Conservation (phyloP, 1,139 yeast species). For the Geotrichum citri-aurantii region DNA sequence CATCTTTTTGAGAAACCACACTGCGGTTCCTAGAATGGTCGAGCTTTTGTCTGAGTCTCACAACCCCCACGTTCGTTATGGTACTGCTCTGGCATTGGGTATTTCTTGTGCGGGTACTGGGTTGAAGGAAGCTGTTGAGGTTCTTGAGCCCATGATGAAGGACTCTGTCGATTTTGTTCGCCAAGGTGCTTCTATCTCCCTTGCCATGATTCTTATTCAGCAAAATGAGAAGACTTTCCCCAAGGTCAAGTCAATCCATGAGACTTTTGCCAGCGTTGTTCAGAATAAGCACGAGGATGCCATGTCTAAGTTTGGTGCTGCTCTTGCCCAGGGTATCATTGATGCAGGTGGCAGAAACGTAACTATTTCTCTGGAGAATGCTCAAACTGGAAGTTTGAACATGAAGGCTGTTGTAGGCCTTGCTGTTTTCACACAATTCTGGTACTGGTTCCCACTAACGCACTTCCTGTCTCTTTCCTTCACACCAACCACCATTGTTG, state of each 20-base stretch:
- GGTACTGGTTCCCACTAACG: slow-evolving; percentile 99
- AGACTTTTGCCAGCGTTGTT: slow-evolving; percentile 67
- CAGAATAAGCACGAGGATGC: slow-evolving; percentile 93
- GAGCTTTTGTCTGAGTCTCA: slow-evolving; percentile 90
- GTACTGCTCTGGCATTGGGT: slow-evolving; percentile 96
- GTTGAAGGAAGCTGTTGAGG: slow-evolving; percentile 80
- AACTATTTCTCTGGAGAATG: slow-evolving; percentile 84
- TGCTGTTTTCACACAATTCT: slow-evolving; percentile 82
- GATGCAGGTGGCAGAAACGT: slow-evolving; percentile 99
- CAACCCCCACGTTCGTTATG: slow-evolving; percentile 97
- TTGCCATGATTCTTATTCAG: slow-evolving; percentile 88
- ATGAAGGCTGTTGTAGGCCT: slow-evolving; percentile 89
- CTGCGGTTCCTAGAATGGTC: slow-evolving; percentile 92
- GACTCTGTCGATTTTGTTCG: slow-evolving; percentile 97
- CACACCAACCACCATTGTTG: slow-evolving; percentile 86
- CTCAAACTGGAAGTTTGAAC: slow-evolving; percentile 87
- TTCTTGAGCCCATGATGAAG: slow-evolving; percentile 84
- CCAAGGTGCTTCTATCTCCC: slow-evolving; percentile 93
- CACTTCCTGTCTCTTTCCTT: slow-evolving; percentile 90
- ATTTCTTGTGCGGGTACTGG: slow-evolving; percentile 97
- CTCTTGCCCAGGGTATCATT: slow-evolving; percentile 93
- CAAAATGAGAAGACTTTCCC: slow-evolving; percentile 84
- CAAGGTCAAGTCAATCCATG: slow-evolving; percentile 70
- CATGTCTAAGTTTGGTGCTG: slow-evolving; percentile 95
- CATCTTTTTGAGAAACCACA: slow-evolving; percentile 80